Percentiles rank a stretch among this genome's conserved stretches.
Evolutionary conservation across 805 yeast genomes (phyloP).

Genomic region (Suhomyces sp.): DNA sequence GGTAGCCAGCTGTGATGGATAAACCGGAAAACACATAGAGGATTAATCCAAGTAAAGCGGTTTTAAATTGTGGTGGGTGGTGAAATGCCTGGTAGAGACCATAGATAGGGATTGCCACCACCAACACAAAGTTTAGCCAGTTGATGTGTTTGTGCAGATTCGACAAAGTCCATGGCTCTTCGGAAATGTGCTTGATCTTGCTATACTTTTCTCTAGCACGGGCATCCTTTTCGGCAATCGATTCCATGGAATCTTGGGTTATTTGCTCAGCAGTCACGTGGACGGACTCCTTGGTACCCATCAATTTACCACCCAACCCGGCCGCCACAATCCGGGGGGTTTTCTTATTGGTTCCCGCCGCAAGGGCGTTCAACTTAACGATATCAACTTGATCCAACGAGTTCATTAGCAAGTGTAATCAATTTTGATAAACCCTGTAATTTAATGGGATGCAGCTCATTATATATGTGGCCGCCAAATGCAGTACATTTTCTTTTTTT

Average conservation of each 20-base stretch:
- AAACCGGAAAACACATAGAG: slow-evolving; percentile 62
- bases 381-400: slow-evolving; percentile 49
- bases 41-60: slow-evolving; percentile 51
- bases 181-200: slow-evolving; percentile 59
- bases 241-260: slow-evolving; percentile 49
- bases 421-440: background rate
- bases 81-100: slow-evolving; percentile 48
- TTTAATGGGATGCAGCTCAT: background rate
- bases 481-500: background rate
- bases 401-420: slow-evolving; percentile 7
- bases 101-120: slow-evolving; percentile 53
- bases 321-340: slow-evolving; percentile 74
- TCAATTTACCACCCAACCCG: slow-evolving; percentile 67
- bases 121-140: slow-evolving; percentile 72
- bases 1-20: slow-evolving; percentile 84
- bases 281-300: slow-evolving; percentile 78
- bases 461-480: background rate
- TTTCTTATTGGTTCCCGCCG: slow-evolving; percentile 76
- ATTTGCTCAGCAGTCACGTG: slow-evolving; percentile 63
- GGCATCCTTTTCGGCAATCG: slow-evolving; percentile 36
- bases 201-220: slow-evolving; percentile 39
- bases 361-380: slow-evolving; percentile 69
- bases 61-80: slow-evolving; percentile 49
- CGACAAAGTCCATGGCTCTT: slow-evolving; percentile 69
- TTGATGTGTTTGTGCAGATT: slow-evolving; percentile 77